Evolutionary conservation across 306 rosid genomes (phyloP).

Genomic region (Citrullus amarus): DNA sequence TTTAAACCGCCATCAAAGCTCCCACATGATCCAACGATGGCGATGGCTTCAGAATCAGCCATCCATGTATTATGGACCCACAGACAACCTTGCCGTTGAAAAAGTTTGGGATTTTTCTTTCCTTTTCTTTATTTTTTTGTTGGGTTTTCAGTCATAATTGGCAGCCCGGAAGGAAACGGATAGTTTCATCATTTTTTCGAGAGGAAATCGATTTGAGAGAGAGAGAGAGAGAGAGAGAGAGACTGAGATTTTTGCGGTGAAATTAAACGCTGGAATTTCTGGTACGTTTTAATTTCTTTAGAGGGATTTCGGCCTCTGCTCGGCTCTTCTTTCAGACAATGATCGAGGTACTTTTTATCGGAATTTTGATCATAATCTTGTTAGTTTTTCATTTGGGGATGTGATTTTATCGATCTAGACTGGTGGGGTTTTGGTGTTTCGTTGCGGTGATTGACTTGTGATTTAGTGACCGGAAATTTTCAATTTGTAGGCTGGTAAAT

Average conservation of each 20-base stretch:
- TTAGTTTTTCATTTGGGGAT: neutral
- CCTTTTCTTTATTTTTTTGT: neutral
- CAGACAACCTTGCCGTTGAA: conserved; percentile 16
- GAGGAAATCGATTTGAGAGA: neutral
- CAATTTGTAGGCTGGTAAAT: conserved; percentile 29
- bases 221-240: neutral
- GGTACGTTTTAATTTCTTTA: conserved; percentile 14
- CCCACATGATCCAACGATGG: neutral
- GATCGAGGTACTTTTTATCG: conserved; percentile 17
- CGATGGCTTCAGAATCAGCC: neutral
- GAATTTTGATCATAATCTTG: neutral
- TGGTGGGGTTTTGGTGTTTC: conserved; percentile 9
- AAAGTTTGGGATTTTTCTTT: neutral
- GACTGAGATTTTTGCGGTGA: conserved; percentile 7
- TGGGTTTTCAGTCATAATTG: neutral
- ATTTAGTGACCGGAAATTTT: conserved; percentile 10
- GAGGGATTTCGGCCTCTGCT: conserved; percentile 24
- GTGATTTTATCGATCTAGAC: conserved; percentile 4
- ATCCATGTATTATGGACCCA: conserved; percentile 11
- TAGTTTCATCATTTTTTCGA: neutral
- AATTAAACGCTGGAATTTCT: conserved; percentile 19
- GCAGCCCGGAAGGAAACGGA: neutral
- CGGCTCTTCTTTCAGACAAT: conserved; percentile 18
- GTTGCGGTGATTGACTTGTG: neutral
- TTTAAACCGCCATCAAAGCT: neutral